Evolutionary conservation across 495 filamentous ascomycete species (phyloP), one percentile per base, ranked within the genome.

Genomic region (Usnea hakonensis): DNA sequence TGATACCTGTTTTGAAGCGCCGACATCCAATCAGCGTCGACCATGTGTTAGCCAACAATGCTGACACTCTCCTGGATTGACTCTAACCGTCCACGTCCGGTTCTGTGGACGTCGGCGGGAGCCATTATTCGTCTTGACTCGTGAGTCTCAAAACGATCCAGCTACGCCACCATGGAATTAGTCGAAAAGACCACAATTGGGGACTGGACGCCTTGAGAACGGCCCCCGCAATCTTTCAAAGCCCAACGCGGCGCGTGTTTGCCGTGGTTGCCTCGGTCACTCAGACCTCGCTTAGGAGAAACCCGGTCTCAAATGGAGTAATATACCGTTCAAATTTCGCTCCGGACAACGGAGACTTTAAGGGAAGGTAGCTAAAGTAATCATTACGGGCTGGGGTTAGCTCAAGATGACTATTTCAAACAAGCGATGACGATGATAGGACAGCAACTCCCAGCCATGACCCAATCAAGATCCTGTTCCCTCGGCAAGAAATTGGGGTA

Each of bases 111-210:
- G 6, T 53, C 17, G 21, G 58, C 44, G 44, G 58, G 46, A 41
- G 28, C 37, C 26, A 23, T 48, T 43, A 44, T 44, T 38, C 58
- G n/a, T n/a, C n/a, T n/a, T n/a, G n/a, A 52, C 46, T 32, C 26
- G 17, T 19, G 9, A 52, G 28, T 33, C 26, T 52, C 48, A 32
- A 5, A 52, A 3, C 5, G 48, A 28, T 53, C 46, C 36, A 61
- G 40, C 58, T 61, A 61, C 48, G 28, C 57, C 23, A 61, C 52
- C 48, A 61, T 40, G 58, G 46, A 52, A n/a, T n/a, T n/a, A n/a
- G n/a, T n/a, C n/a, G 23, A 54, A 40, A 38, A 46, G 54, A 61
- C 30, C 58, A 53, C 46, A 53, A 23, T 54, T 32, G 28, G 32
- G n/a, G 48, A 52, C 26, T 32, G 5, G 48, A 52, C 26, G n/a